phyloP scores from a whole-genome alignment of 1,284 basidiomycete species.

The Fereydounia khargensis region DNA sequence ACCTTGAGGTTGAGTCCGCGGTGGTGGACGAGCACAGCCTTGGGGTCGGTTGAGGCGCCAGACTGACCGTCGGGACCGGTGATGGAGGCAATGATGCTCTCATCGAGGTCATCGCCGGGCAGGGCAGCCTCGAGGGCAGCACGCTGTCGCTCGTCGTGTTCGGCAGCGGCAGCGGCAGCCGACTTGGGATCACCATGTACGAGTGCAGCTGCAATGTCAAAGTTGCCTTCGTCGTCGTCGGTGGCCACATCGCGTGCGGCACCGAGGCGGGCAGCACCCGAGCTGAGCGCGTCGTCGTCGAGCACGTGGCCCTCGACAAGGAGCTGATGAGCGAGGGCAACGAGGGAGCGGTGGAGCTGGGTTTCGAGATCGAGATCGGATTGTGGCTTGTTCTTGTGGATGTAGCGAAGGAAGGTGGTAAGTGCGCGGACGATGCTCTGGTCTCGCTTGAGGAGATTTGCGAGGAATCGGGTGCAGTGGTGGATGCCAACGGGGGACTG shows the following conservation, averaged over 20 bases:
- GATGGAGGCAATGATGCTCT: slow-evolving; percentile 28
- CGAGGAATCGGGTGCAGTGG: slow-evolving; percentile 51
- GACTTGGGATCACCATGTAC: slow-evolving; percentile 42
- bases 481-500: slow-evolving; percentile 39
- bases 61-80: slow-evolving; percentile 27
- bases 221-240: slow-evolving; percentile 77
- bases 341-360: slow-evolving; percentile 14
- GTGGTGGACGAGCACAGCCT: slow-evolving; percentile 35
- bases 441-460: slow-evolving; percentile 46
- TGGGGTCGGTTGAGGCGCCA: slow-evolving; percentile 28
- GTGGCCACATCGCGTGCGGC: no score
- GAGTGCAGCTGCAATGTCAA: slow-evolving; percentile 63
- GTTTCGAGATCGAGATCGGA: slow-evolving; percentile 12
- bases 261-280: slow-evolving; percentile 21
- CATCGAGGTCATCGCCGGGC: slow-evolving; percentile 20
- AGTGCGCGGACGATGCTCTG: slow-evolving; percentile 40
- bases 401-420: slow-evolving; percentile 37
- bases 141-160: slow-evolving; percentile 64
- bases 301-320: slow-evolving; percentile 37
- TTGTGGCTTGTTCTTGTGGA: slow-evolving; percentile 9
- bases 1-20: slow-evolving; percentile 44
- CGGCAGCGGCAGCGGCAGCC: slow-evolving; percentile 21
- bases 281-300: slow-evolving; percentile 26
- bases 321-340: slow-evolving; percentile 38
- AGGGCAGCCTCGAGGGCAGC: slow-evolving; percentile 72